These are phyloP conservation scores for Quercus bicolor DNA, from an alignment of 306 rosid genomes.

Conservation along the genomic window DNA sequence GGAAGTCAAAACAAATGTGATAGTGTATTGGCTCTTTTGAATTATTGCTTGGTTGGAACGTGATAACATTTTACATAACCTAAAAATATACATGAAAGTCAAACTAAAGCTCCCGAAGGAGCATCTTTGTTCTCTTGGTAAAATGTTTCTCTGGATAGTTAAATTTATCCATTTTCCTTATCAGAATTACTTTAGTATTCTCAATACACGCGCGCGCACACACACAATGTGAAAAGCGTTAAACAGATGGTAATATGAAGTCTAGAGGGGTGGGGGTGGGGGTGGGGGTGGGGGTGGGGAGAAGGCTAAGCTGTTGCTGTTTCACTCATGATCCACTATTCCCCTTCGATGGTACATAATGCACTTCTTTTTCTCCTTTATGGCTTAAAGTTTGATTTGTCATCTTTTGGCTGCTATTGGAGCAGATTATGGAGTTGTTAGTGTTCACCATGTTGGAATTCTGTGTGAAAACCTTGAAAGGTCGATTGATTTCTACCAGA, in stretches of 20 bases:
- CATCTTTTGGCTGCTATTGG: constrained; percentile 13
- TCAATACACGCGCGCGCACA: no score
- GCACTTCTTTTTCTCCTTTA: background rate
- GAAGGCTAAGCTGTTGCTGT: background rate
- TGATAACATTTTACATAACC: background rate
- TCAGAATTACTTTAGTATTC: background rate
- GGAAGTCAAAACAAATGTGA: background rate
- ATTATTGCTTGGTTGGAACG: background rate
- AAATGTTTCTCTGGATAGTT: background rate
- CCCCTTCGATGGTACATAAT: background rate
- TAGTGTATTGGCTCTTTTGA: background rate
- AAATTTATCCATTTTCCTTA: background rate
- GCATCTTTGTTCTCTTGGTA: background rate
- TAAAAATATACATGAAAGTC: background rate
- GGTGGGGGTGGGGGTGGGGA: no score
- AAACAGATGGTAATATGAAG: no score
- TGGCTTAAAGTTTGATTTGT: background rate
- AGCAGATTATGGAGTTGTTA: constrained; percentile 80
- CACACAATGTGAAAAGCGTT: no score
- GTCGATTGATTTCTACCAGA: constrained; percentile 79
- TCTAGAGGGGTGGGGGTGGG: no score
- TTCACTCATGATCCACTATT: background rate
- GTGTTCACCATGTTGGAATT: constrained; percentile 87
- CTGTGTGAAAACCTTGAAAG: constrained; percentile 80
- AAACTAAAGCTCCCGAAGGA: background rate